Percentiles rank a stretch among this genome's conserved stretches.
These are phyloP conservation scores for Aspergillus sparsus DNA, from an alignment of 495 filamentous ascomycete genomes.

Conservation along the genomic window DNA sequence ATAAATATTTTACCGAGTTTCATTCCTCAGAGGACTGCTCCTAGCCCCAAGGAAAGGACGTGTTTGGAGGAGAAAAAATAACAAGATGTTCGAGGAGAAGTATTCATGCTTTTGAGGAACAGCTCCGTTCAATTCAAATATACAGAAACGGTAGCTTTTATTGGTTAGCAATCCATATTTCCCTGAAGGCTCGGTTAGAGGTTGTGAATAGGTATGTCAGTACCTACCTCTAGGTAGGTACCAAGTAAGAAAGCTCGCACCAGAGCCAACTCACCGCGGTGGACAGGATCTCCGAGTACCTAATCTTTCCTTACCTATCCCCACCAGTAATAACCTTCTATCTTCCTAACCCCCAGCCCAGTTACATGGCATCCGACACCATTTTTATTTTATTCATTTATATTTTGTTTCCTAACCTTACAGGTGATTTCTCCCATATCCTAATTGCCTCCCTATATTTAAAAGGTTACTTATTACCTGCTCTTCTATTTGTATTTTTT, in stretches of 20 bases:
- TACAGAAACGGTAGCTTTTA: background rate
- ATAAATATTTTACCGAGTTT: background rate
- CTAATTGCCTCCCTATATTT: too few species aligned
- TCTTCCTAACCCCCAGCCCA: slow-evolving; percentile 8
- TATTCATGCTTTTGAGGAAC: background rate
- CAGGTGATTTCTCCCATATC: background rate
- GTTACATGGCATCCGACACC: slow-evolving; percentile 22
- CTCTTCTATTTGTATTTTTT: background rate
- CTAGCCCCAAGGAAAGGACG: too few species aligned
- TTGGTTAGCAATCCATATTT: background rate
- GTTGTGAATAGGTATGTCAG: background rate
- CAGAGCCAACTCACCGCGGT: too few species aligned
- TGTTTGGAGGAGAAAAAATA: too few species aligned
- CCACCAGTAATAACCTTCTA: background rate
- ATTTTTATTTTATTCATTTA: background rate
- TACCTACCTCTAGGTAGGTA: too few species aligned
- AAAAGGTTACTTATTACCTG: background rate
- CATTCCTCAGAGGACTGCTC: background rate
- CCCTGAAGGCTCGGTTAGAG: slow-evolving; percentile 12
- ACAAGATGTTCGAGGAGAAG: background rate
- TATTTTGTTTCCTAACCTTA: background rate
- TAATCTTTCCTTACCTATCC: slow-evolving; percentile 13
- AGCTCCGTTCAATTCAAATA: background rate
- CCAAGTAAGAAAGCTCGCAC: too few species aligned
- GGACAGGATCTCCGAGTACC: slow-evolving; percentile 1